Conservation (phyloP, 208 protist species). For the Wallacemonas collosoma region DNA sequence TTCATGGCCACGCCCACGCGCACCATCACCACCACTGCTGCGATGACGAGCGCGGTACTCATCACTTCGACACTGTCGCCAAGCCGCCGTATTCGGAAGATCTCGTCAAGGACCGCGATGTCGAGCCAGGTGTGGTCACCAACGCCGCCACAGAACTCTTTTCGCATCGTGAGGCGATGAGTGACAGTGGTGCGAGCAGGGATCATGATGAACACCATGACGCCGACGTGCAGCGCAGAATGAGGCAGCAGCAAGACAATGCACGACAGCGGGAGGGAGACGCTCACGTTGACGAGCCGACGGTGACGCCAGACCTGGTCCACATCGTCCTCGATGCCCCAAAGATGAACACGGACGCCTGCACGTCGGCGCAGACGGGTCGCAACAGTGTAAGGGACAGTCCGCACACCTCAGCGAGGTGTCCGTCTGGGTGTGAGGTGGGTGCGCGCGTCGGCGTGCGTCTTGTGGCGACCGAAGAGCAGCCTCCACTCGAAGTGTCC, state of each 20-base stretch:
- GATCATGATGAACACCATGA: background rate
- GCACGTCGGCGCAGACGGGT: too few relatives aligned
- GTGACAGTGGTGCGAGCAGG: background rate
- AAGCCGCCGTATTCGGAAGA: background rate
- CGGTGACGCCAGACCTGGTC: too few relatives aligned
- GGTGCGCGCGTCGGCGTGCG: conserved; percentile 14
- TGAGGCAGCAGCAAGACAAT: background rate
- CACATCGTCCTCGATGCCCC: too few relatives aligned
- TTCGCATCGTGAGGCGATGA: background rate
- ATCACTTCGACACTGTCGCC: conserved; percentile 5
- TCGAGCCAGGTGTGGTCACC: background rate
- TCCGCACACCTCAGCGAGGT: background rate
- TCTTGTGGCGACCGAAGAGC: conserved; percentile 31
- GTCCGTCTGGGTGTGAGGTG: background rate
- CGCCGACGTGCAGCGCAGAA: background rate
- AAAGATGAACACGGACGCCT: too few relatives aligned
- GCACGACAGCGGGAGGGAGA: background rate
- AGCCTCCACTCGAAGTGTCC: conserved; percentile 22
- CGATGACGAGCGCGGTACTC: background rate
- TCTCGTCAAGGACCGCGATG: background rate
- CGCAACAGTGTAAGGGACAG: too few relatives aligned
- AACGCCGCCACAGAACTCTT: background rate
- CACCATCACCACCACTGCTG: background rate
- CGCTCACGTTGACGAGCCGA: too few relatives aligned
- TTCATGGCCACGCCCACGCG: background rate